Conservation (phyloP, 768 basidiomycete genomes). For the Russula emetica region DNA sequence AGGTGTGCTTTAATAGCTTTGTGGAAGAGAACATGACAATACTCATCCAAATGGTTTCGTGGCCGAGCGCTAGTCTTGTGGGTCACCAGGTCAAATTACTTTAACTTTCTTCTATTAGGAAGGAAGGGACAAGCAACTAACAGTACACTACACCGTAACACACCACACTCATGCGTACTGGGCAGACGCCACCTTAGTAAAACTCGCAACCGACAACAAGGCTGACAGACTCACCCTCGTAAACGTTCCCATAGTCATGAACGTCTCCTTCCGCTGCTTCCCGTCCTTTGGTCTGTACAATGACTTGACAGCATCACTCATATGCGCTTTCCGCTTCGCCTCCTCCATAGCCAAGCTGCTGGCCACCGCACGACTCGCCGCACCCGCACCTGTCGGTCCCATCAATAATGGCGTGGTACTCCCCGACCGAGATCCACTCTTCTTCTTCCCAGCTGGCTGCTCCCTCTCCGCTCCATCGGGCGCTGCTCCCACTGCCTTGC, state of each 20-base stretch:
- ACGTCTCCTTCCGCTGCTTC: slow-evolving; percentile 69
- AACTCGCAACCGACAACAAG: neutral
- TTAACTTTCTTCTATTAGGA: slow-evolving; percentile 18
- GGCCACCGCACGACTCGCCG: slow-evolving; percentile 58
- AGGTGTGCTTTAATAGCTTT: neutral
- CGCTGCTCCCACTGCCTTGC: slow-evolving; percentile 42
- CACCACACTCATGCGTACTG: slow-evolving; percentile 31
- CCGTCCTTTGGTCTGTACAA: slow-evolving; percentile 62
- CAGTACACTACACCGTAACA: neutral
- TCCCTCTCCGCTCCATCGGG: slow-evolving; percentile 36
- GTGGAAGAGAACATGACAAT: neutral
- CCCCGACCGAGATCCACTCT: slow-evolving; percentile 5
- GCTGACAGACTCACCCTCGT: slow-evolving; percentile 61
- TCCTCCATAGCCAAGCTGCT: slow-evolving; percentile 76
- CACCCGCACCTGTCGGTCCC: slow-evolving; percentile 52
- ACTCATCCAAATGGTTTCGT: neutral
- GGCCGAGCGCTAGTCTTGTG: neutral
- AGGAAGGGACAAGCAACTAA: no score
- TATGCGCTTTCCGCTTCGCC: slow-evolving; percentile 71
- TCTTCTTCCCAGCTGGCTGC: slow-evolving; percentile 32
- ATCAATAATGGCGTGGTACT: slow-evolving; percentile 39
- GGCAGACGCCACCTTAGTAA: neutral
- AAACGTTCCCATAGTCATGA: slow-evolving; percentile 90
- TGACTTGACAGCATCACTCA: slow-evolving; percentile 84
- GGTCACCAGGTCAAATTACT: no score